phyloP scores from a whole-genome alignment of 768 basidiomycete species.

The Rhodotorula sphaerocarpa region DNA sequence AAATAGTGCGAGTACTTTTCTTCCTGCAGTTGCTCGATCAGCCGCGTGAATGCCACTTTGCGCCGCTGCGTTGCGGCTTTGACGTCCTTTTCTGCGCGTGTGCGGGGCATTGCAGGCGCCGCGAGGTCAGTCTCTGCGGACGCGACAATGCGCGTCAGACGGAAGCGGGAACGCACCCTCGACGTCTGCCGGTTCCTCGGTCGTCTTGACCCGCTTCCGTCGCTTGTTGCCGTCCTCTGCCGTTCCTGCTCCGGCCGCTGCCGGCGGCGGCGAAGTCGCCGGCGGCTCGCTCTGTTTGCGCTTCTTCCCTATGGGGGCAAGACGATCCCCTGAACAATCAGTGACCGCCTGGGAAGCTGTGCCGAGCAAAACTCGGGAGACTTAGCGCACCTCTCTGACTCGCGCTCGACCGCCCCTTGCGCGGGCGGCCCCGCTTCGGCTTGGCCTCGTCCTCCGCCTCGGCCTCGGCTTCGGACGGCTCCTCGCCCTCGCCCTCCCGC shows the following conservation, averaged over 20 bases:
- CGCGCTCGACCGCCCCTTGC: neutral
- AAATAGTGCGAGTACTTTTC: conserved; percentile 22
- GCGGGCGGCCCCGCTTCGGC: neutral
- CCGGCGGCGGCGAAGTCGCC: neutral
- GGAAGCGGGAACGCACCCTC: neutral
- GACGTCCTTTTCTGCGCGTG: conserved; percentile 5
- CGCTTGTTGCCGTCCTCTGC: neutral
- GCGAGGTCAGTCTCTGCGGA: no score
- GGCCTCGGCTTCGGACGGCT: neutral
- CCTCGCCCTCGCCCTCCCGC: neutral
- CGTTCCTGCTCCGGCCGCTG: no score
- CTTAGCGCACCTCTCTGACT: no score
- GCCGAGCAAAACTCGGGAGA: no score
- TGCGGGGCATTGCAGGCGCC: no score
- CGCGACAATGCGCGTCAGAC: neutral
- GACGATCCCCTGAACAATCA: no score
- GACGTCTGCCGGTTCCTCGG: neutral
- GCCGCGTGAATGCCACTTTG: conserved; percentile 11
- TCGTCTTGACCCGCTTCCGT: conserved; percentile 7
- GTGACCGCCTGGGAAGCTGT: neutral
- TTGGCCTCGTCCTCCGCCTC: neutral
- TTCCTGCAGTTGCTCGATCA: conserved; percentile 19
- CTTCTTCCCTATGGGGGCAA: neutral
- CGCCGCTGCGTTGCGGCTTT: neutral
- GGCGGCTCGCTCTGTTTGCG: conserved; percentile 14